These are phyloP conservation scores for Mycena haematopus DNA, from an alignment of 768 basidiomycete species.

Conservation along the genomic window DNA sequence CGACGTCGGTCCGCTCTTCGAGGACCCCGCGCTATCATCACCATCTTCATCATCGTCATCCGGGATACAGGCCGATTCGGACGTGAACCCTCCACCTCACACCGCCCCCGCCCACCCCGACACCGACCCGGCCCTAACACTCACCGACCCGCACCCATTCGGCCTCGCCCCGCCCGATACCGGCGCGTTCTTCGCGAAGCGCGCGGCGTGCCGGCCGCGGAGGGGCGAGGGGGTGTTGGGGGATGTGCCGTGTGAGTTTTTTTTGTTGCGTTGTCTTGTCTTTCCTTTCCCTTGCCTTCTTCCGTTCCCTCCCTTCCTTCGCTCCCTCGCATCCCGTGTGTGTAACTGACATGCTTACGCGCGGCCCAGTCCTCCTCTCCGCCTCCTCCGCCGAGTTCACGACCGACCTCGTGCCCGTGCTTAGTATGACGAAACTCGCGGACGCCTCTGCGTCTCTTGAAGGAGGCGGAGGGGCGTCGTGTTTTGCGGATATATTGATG, in stretches of 20 bases:
- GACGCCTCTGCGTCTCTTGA: too few species aligned
- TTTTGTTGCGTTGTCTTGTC: neutral
- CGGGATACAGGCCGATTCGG: too few species aligned
- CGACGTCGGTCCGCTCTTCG: conserved; percentile 15
- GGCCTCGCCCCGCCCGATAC: conserved; percentile 16
- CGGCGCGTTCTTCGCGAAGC: conserved; percentile 16
- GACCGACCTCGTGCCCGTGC: too few species aligned
- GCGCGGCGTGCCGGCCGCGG: conserved; percentile 5
- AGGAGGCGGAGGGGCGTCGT: too few species aligned
- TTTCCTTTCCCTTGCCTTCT: too few species aligned
- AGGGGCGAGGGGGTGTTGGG: conserved; percentile 1
- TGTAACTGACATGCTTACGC: too few species aligned
- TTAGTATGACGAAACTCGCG: too few species aligned
- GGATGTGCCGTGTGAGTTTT: conserved; percentile 20
- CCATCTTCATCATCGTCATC: too few species aligned
- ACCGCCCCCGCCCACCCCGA: neutral
- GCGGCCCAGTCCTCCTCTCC: conserved; percentile 20
- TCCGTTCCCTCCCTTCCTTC: neutral
- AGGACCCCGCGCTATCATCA: neutral
- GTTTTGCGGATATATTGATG: too few species aligned
- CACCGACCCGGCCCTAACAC: neutral
- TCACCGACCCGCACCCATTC: conserved; percentile 19
- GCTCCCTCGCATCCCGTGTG: neutral
- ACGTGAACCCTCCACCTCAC: too few species aligned
- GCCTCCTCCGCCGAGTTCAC: too few species aligned